Percentiles rank a stretch among this genome's conserved stretches.
Conservation (phyloP, 371 early-diverging fungal species). For the Circinella umbellata region DNA sequence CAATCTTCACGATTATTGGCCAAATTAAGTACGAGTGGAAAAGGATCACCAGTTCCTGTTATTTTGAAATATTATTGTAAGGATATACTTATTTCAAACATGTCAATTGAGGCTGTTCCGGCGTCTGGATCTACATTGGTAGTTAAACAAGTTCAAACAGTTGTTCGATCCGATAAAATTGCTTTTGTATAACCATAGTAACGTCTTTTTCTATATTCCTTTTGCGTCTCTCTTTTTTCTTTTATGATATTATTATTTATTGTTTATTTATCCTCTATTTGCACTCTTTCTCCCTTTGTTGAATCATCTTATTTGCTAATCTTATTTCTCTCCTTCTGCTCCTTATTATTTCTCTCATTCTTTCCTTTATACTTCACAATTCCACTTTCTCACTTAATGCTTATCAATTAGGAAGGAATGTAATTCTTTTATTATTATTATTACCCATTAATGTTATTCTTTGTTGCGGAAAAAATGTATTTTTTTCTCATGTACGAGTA, state of each 20-base stretch:
- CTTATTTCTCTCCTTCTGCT: not conserved
- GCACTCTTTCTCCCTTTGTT: too few species aligned
- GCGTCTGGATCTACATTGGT: slow-evolving; percentile 25
- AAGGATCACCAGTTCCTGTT: slow-evolving; percentile 17
- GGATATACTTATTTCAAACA: slow-evolving; percentile 16
- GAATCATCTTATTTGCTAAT: too few species aligned
- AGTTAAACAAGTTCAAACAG: slow-evolving; percentile 22
- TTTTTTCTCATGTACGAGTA: slow-evolving; percentile 5
- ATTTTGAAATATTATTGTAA: slow-evolving; percentile 20
- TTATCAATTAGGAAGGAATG: not conserved
- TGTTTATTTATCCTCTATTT: not conserved
- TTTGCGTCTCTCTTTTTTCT: not conserved
- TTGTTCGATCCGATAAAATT: slow-evolving; percentile 19
- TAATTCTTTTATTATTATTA: not conserved
- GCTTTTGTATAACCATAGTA: not conserved
- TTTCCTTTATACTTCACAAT: too few species aligned
- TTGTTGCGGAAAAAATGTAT: not conserved
- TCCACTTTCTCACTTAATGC: too few species aligned
- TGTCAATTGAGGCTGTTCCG: slow-evolving; percentile 24
- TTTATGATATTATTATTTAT: slow-evolving; percentile 5
- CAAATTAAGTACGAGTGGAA: slow-evolving; percentile 20
- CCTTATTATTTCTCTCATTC: not conserved
- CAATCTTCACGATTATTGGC: slow-evolving; percentile 20
- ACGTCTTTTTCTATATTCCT: not conserved
- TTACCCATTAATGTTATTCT: too few species aligned